Base-by-base conservation (phyloP, 176 grass and related monocot species). In the Rhynchospora tenuis region DNA sequence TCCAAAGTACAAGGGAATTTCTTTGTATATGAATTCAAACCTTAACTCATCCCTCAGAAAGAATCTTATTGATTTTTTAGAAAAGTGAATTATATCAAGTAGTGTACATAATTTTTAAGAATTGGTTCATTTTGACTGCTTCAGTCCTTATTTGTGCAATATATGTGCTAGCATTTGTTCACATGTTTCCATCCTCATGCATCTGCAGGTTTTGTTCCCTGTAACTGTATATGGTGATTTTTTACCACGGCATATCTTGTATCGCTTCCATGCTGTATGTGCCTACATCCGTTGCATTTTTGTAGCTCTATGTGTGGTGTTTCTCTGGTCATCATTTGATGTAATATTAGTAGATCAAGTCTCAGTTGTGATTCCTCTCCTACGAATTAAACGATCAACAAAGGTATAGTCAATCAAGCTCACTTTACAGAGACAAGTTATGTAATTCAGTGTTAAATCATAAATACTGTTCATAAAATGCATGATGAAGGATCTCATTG, bases 151-250 rank as follows among this genome's bases (percentile, higher is more conserved):
- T 38, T 54, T 84, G 2, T 43, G 22, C 51, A 80, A 29, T 31
- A 56, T 55, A 57, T 16, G n/a, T 80, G 51, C 58, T n/a, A 61
- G 58, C 55, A 48, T 56, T 42, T 80, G 51, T 44, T 81, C 61
- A 81, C 24, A 64, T 12, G 10, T 10, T 56, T 59, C 75, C 26
- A 7, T 84, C 56, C 56, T 50, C 31, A 77, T 85, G 7, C 46
- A 83, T 84, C 20, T 62, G 3, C 86, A 99, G 91, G 96, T 88
- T 88, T 73, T 64, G 28, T 93, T 99, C 64, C 81, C 77, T 31
- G 96, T 99, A 80, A 94, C 87, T 48, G 96, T 95, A 52, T 93
- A 92, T 90, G 96, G 93, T 66, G 88, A 92, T 90, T 99, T 99
- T 81, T 78, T 95, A 66, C 96, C 96, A 66, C 88, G 89, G 65